Evolutionary conservation across 2,329 filamentous ascomycete genomes (phyloP), one percentile per base, ranked within the genome.

Genomic region (Pyrenophora seminiperda): DNA sequence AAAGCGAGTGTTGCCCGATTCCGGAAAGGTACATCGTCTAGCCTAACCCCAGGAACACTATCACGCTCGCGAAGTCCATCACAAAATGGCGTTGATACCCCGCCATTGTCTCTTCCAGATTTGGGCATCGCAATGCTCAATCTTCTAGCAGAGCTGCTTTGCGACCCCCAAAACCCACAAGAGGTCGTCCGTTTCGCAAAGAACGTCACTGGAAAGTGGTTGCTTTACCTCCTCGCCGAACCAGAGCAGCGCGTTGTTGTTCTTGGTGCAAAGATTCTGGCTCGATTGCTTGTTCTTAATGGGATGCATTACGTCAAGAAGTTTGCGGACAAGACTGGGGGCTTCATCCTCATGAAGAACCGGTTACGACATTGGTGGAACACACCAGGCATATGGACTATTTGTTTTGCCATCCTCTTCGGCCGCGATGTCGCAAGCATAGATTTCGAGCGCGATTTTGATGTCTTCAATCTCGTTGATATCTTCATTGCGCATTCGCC

Each of bases 151-250:
- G 81, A 86, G 19, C 79, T 96, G 9, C 77, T 97, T 7, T 96
- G 91, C 64, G 85, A 90, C 54, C 84, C 84, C 62, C 81, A 81
- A 17, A 90, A 87, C 57, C 75, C 81, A 7, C 78, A 78, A 11
- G 85, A 88, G 54, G 88, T 96, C 47, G 85, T 87, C 66, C 94
- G 91, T 63, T 97, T 99, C 77, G 90, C 91, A 4, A 89, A 88
- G 66, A 95, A 93, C 1, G 93, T 99, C 7, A 97, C 93, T 17
- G 96, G 96, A 62, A 96, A 96, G 87, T 97, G 92, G 92, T 82
- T 96, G 11, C 77, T 99, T 11, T 96, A 97, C 72, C 82, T 99
- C 11, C 81, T 97, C 41, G 90, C 90, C 6, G 92, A 97, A 68
- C 85, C 90, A 54, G 89, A 97, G 51, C 81, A 89, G 5, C 88